A percentile compares a stretch with the other conserved stretches of the same genome.
These are phyloP conservation scores for Diaporthe sp. DNA, from an alignment of 2,329 filamentous ascomycete genomes.

Conservation along the genomic window DNA sequence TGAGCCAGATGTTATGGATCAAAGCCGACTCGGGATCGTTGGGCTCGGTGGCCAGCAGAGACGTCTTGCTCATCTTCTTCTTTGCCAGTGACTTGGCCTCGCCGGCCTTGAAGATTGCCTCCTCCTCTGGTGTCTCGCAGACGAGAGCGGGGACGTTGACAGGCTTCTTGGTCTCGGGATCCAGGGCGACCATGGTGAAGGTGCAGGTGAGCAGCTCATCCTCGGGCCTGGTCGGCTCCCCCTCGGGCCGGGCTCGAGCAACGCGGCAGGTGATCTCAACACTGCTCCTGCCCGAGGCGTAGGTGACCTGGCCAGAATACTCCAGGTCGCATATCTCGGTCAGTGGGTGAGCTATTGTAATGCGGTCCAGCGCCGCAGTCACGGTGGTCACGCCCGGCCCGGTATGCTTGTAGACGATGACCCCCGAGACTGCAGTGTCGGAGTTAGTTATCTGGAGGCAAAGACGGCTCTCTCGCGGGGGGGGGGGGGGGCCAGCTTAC, in stretches of 20 bases:
- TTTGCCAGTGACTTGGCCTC: conserved; percentile 72
- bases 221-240: conserved; percentile 63
- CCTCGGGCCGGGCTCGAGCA: conserved; percentile 73
- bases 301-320: conserved; percentile 73
- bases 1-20: conserved; percentile 81
- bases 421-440: conserved; percentile 58
- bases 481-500: neutral
- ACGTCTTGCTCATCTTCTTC: conserved; percentile 72
- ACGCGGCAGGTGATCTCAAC: conserved; percentile 83
- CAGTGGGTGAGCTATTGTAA: conserved; percentile 76
- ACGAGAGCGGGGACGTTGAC: conserved; percentile 71
- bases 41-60: conserved; percentile 76
- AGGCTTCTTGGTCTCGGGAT: conserved; percentile 76
- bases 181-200: conserved; percentile 83
- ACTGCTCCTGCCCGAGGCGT: conserved; percentile 80
- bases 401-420: conserved; percentile 80
- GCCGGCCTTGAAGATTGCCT: conserved; percentile 72
- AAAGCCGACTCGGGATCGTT: conserved; percentile 79
- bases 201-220: conserved; percentile 64
- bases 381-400: conserved; percentile 67
- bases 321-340: conserved; percentile 85
- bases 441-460: neutral
- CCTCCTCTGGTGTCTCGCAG: conserved; percentile 74
- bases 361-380: conserved; percentile 64
- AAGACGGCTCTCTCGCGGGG: neutral